phyloP scores from a whole-genome alignment of 306 rosid genomes.

The Aeschynomene evenia region DNA sequence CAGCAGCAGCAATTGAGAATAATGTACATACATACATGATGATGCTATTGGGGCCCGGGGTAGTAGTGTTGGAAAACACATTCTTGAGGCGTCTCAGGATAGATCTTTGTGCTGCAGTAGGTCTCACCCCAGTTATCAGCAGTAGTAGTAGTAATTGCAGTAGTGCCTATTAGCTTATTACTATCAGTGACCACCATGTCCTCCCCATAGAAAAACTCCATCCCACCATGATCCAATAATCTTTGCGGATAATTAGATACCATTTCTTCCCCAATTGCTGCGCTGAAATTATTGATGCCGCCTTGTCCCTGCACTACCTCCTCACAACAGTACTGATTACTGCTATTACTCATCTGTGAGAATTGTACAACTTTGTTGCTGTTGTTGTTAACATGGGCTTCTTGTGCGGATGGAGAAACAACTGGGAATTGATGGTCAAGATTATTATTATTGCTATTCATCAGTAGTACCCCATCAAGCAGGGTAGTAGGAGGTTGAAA shows the following conservation, averaged over 20 bases:
- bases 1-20: neutral
- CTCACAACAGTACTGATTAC: neutral
- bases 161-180: constrained; percentile 9
- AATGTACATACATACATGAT: constrained; percentile 19
- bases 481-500: constrained; percentile 34
- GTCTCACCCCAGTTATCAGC: constrained; percentile 58
- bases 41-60: constrained; percentile 26
- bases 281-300: constrained; percentile 18
- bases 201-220: constrained; percentile 52
- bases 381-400: constrained; percentile 26
- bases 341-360: constrained; percentile 3
- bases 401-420: constrained; percentile 17
- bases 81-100: constrained; percentile 38
- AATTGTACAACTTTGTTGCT: constrained; percentile 26
- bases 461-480: constrained; percentile 15
- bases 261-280: constrained; percentile 42
- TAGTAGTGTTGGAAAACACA: constrained; percentile 43
- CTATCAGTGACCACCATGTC: constrained; percentile 15
- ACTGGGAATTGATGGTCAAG: constrained; percentile 27
- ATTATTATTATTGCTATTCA: no score
- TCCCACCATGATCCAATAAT: constrained; percentile 48
- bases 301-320: constrained; percentile 42
- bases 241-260: constrained; percentile 36
- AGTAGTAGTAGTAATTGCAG: constrained; percentile 17
- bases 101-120: constrained; percentile 37